Base-by-base conservation (phyloP, 306 rosid genomes). In the Senna tora region DNA sequence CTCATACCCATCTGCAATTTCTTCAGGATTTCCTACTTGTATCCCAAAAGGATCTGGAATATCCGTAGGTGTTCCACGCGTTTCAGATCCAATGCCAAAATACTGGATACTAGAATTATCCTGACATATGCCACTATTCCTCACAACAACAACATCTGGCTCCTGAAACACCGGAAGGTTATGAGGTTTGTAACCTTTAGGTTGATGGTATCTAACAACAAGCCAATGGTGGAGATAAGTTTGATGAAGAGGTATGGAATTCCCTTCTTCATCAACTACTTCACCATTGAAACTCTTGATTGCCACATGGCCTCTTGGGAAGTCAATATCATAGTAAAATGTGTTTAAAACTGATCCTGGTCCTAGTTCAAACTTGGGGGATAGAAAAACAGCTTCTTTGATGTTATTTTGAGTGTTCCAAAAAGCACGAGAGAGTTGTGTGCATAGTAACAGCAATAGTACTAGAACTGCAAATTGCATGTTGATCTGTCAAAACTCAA, bases 31-130 rank as follows among this genome's bases (percentile, higher is more conserved):
- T 21, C 42, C 77, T 11, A 50, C 1, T 64, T 74, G 64, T 22
- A 63, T 14, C 0, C 45, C 54, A 38, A 38, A 39, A 38, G 71
- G 78, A 6, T 52, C 20, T 10, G 71, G 64, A 22, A 52, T 14
- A 0, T 66, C 14, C 3, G 57, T 28, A 15, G 25, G 17, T 15
- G 45, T 47, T 47, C 57, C 43, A 1, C 46, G 28, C 16, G 72
- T 15, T 7, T 66, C 58, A 32, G n/a, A 19, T 30, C 72, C 72
- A n/a, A 49, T 2, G 0, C 65, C 77, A 69, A 69, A 73, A 63
- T 36, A n/a, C 16, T n/a, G 13, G 9, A 46, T 17, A 73, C 9
- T 41, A 21, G 6, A 17, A 49, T 1, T 0, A 0, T 0, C 0
- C 0, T 33, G 10, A 9, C 78, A 74, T 38, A 33, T 13, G 15